Evolutionary conservation across 2,329 filamentous ascomycete genomes (phyloP), one percentile per base, ranked within the genome.

Genomic region (Fonsecaea erecta): DNA sequence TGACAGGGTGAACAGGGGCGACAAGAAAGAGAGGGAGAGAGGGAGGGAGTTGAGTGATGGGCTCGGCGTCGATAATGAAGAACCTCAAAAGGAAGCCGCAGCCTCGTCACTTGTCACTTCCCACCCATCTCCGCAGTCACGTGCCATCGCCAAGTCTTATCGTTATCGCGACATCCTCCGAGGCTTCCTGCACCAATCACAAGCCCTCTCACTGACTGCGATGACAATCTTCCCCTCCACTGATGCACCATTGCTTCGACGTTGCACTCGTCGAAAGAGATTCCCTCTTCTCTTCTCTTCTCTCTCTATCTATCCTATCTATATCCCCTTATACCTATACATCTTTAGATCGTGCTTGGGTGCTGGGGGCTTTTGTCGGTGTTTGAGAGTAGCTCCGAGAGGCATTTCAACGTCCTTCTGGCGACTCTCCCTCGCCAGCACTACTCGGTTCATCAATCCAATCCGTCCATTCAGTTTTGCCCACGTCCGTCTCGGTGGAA

Each of bases 101-200:
- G 51, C 30, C 51, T 34, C 51, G 51, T 32, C n/a, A n/a, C n/a
- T n/a, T n/a, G n/a, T n/a, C n/a, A n/a, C n/a, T n/a, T n/a, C 26
- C 5, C 28, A 30, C 28, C 26, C 51, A 53, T 3, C 24, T 53
- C 24, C n/a, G 43, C 43, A 48, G 43, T 48, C 55, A 58, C 55
- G 55, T 58, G 55, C 26, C n/a, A 11, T 24, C 28, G 2, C 1
- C 7, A 48, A 11, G 40, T 32, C 24, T 58, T 58, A 58, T 58
- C 55, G 55, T 18, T 18, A 43, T 43, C 43, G 7, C 55, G 55
- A 37, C 28, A 24, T 11, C 37, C 37, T 26, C 55, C 57, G 57
- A 60, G 1, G 2, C 12, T 16, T 46, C n/a, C 32, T 16, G 26
- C 1, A 12, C 55, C 37, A 60, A 52, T 60, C 57, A 60, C 24